Evolutionary conservation across 228 moss, liverwort and hornwort species (phyloP), one percentile per base, ranked within the genome.

Genomic region (Sphagnum magellanicum): DNA sequence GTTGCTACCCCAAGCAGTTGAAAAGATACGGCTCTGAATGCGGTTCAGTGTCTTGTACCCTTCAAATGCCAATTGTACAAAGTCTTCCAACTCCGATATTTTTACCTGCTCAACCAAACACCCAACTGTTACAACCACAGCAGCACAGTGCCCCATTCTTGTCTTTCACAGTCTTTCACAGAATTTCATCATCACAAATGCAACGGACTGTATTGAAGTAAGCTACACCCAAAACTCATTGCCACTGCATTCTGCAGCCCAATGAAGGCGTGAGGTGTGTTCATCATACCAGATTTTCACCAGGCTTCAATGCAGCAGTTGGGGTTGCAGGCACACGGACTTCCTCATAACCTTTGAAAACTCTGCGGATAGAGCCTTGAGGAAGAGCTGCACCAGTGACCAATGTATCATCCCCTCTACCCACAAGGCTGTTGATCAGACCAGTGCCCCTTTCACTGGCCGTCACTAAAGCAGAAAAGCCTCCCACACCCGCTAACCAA

Each of bases 261-360:
- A 32, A 32, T 32, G 32, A 32, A 32, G 32, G 32, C 32, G 1
- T 32, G 32, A 32, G 32, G 3, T 2, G 32, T 32, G 32, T 74
- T 49, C 53, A 67, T 49, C 65, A 64, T 81, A 97, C 98, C 89
- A 98, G 71, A 79, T 79, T 91, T 79, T 98, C 98, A 67, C 91
- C 84, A 49, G 81, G 77, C 69, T 84, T 87, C 62, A 92, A 64
- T 51, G 68, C 70, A 78, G 98, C 88, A 65, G 83, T 88, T n/a
- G 94, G 86, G 59, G 79, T 90, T 63, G 98, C 93, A 72, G 98
- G 98, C 61, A 98, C 88, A 76, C 76, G 84, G n/a, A 98, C 93
- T 78, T 98, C 98, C 80, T 98, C 98, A 67, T 98, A 98, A 50
- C 98, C 90, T 64, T 98, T 94, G 65, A 84, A 83, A 53, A 79